phyloP scores from a whole-genome alignment of 371 early-diverging fungal species.

The Mortierella sp. region DNA sequence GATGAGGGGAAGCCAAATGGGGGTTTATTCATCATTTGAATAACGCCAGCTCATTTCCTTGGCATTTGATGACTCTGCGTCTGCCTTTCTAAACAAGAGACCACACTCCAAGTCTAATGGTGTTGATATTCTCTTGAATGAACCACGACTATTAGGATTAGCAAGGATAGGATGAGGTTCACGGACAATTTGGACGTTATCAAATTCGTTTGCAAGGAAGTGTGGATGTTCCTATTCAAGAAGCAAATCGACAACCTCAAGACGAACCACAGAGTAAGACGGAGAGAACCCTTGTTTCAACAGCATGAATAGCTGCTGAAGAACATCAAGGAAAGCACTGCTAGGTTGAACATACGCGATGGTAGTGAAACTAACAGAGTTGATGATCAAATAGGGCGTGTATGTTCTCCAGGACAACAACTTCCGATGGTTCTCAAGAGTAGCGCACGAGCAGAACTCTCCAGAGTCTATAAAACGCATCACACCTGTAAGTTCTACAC shows the following conservation, averaged over 20 bases:
- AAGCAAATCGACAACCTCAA: constrained; percentile 98
- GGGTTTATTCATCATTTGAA: neutral
- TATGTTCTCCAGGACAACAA: constrained; percentile 97
- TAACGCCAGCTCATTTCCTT: neutral
- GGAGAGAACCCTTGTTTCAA: too few species aligned
- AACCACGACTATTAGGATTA: constrained; percentile 71
- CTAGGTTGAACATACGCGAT: neutral
- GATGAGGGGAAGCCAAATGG: constrained; percentile 17
- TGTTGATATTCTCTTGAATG: neutral
- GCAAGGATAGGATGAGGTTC: constrained; percentile 85
- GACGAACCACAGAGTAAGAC: constrained; percentile 92
- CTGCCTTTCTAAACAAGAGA: neutral
- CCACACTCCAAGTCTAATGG: too few species aligned
- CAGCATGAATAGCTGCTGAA: too few species aligned
- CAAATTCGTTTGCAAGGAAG: constrained; percentile 98
- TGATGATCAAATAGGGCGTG: constrained; percentile 74
- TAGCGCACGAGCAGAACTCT: constrained; percentile 83
- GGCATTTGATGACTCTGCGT: neutral
- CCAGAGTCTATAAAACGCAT: constrained; percentile 84
- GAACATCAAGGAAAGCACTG: too few species aligned
- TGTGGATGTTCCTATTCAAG: constrained; percentile 93
- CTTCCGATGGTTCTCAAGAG: constrained; percentile 92
- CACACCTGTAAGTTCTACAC: constrained; percentile 68
- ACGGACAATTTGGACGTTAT: constrained; percentile 93
- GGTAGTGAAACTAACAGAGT: neutral